phyloP scores from a whole-genome alignment of 2,329 filamentous ascomycete species.

The Lasiodiplodia citricola region DNA sequence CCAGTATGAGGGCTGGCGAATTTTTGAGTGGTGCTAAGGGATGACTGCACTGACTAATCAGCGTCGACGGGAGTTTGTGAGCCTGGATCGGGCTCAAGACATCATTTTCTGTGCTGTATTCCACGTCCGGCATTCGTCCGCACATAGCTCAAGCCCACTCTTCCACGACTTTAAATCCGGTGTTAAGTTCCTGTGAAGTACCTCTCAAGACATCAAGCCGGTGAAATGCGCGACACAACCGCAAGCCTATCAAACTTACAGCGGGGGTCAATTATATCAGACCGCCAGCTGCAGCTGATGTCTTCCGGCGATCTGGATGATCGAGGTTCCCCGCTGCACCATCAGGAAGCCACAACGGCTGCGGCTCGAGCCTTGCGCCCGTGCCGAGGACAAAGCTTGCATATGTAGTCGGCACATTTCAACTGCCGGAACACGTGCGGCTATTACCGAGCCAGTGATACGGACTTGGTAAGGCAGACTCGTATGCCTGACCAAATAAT shows the following conservation, averaged over 20 bases:
- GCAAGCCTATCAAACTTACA: background rate
- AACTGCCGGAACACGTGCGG: background rate
- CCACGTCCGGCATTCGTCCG: too few relatives aligned
- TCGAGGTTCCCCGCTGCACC: background rate
- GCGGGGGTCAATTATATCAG: background rate
- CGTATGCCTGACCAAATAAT: background rate
- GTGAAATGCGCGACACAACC: too few relatives aligned
- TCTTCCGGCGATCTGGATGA: background rate
- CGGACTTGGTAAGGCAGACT: background rate
- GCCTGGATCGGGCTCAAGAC: too few relatives aligned
- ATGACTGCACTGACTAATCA: too few relatives aligned
- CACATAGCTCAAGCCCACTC: too few relatives aligned
- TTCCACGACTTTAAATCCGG: too few relatives aligned
- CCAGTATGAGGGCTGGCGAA: too few relatives aligned
- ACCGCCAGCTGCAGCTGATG: background rate
- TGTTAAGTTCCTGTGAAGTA: too few relatives aligned
- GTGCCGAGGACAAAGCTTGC: background rate
- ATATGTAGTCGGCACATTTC: background rate
- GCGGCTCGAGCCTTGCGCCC: background rate
- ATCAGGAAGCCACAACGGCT: background rate
- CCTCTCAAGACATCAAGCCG: background rate
- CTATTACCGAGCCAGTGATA: background rate
- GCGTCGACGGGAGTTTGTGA: too few relatives aligned
- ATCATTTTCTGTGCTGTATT: too few relatives aligned
- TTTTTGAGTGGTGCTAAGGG: too few relatives aligned